phyloP scores from a whole-genome alignment of 371 early-diverging fungal species.

The Rhizopus delemar region DNA sequence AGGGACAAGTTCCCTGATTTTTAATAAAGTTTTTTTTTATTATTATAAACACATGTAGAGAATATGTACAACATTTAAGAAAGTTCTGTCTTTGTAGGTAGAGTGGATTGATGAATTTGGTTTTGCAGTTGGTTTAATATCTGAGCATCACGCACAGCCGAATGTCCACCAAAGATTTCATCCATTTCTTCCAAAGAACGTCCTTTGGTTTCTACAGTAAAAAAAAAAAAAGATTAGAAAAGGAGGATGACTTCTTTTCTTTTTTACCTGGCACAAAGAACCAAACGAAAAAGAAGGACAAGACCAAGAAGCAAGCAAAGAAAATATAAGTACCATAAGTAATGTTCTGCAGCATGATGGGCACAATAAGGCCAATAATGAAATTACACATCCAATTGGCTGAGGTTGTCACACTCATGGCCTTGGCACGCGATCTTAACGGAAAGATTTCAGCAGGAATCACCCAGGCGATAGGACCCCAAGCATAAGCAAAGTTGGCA shows the following conservation, averaged over 20 bases:
- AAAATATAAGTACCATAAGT: constrained; percentile 64
- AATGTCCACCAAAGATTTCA: constrained; percentile 44
- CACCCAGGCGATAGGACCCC: constrained; percentile 82
- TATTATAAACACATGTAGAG: too few relatives aligned
- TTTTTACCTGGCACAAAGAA: constrained; percentile 34
- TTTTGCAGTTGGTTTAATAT: constrained; percentile 27
- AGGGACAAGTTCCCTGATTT: constrained; percentile 29
- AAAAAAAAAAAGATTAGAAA: constrained; percentile 6
- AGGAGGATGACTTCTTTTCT: background rate
- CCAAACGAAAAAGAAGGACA: constrained; percentile 39
- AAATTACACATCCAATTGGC: constrained; percentile 89
- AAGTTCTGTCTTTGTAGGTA: constrained; percentile 3
- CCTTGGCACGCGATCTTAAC: constrained; percentile 74
- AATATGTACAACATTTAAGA: background rate
- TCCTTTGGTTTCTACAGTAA: constrained; percentile 51
- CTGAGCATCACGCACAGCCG: constrained; percentile 28
- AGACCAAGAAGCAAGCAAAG: constrained; percentile 48
- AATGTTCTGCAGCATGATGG: constrained; percentile 60
- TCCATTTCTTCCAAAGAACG: constrained; percentile 59
- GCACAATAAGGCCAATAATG: constrained; percentile 62
- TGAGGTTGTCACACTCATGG: constrained; percentile 82
- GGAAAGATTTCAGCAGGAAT: constrained; percentile 89
- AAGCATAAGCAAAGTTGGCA: constrained; percentile 67
- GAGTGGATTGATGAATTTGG: constrained; percentile 10
- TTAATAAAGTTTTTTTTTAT: constrained; percentile 6